Conservation (phyloP, 2,329 filamentous ascomycete species). For the Ceratocystis smalleyi region DNA sequence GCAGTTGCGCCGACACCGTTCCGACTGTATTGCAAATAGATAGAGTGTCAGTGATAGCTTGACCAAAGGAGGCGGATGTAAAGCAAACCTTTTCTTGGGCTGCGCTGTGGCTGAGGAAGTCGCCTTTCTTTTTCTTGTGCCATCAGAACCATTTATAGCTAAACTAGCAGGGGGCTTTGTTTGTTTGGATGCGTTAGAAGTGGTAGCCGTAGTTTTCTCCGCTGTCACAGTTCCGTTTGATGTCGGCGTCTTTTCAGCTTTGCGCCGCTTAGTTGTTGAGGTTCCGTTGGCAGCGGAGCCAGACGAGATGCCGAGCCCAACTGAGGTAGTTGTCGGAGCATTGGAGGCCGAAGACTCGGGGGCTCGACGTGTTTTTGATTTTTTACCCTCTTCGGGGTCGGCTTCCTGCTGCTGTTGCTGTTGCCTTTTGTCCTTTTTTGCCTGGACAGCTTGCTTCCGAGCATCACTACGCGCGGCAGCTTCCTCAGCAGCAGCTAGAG, state of each 20-base stretch:
- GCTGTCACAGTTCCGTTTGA: background rate
- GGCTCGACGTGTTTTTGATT: conserved; percentile 38
- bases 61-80: background rate
- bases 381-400: conserved; percentile 30
- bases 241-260: conserved; percentile 48
- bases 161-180: conserved; percentile 45
- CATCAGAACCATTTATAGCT: conserved; percentile 51
- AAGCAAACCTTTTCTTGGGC: conserved; percentile 59
- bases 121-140: conserved; percentile 57
- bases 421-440: conserved; percentile 55
- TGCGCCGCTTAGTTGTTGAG: conserved; percentile 58
- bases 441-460: conserved; percentile 64
- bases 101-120: conserved; percentile 49
- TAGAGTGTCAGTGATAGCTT: background rate
- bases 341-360: conserved; percentile 31
- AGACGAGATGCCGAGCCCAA: conserved; percentile 50
- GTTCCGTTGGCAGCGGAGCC: conserved; percentile 26
- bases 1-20: conserved; percentile 40
- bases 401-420: conserved; percentile 39
- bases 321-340: conserved; percentile 34
- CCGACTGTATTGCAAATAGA: conserved; percentile 20
- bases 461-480: conserved; percentile 71
- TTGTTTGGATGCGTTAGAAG: conserved; percentile 31
- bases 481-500: conserved; percentile 65
- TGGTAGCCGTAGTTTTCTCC: conserved; percentile 32